Evolutionary conservation across 805 yeast genomes (phyloP).

Genomic region (Barnettozyma californica): DNA sequence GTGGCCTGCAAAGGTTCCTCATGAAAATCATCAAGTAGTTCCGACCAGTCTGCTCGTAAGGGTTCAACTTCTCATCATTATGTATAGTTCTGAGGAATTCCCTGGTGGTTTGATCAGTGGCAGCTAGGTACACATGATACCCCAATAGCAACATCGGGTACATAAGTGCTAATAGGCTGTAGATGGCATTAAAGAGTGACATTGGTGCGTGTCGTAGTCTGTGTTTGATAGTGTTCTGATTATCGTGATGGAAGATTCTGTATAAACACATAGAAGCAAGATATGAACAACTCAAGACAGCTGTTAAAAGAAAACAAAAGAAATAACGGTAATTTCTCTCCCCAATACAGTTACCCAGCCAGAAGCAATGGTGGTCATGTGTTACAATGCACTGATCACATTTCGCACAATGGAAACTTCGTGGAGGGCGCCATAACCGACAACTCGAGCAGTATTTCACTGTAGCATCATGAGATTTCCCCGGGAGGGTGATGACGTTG

Average conservation of each 20-base stretch:
- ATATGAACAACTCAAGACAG: slow-evolving; percentile 27
- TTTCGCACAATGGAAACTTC: slow-evolving; percentile 67
- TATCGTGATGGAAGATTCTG: slow-evolving; percentile 22
- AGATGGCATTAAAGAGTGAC: slow-evolving; percentile 48
- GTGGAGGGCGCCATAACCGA: slow-evolving; percentile 68
- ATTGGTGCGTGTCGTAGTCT: slow-evolving; percentile 30
- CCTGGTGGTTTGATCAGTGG: slow-evolving; percentile 63
- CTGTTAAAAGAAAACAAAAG: slow-evolving; percentile 41
- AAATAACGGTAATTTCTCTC: slow-evolving; percentile 64
- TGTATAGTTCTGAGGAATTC: slow-evolving; percentile 55
- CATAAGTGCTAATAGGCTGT: slow-evolving; percentile 37
- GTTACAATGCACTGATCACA: slow-evolving; percentile 56
- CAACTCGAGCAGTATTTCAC: slow-evolving; percentile 62
- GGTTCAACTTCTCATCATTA: slow-evolving; percentile 28
- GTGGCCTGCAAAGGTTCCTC: slow-evolving; percentile 30
- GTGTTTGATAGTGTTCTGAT: slow-evolving; percentile 18
- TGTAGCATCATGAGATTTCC: slow-evolving; percentile 26
- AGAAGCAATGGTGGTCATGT: slow-evolving; percentile 39
- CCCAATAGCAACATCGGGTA: slow-evolving; percentile 53
- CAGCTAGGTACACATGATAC: slow-evolving; percentile 50
- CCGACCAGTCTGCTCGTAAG: slow-evolving; percentile 31
- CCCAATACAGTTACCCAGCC: slow-evolving; percentile 76
- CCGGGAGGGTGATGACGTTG: slow-evolving; percentile 44
- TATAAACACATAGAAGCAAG: slow-evolving; percentile 29
- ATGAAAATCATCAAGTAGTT: slow-evolving; percentile 26